Base-by-base conservation (phyloP, 2,329 filamentous ascomycete genomes). In the Apiospora marii region DNA sequence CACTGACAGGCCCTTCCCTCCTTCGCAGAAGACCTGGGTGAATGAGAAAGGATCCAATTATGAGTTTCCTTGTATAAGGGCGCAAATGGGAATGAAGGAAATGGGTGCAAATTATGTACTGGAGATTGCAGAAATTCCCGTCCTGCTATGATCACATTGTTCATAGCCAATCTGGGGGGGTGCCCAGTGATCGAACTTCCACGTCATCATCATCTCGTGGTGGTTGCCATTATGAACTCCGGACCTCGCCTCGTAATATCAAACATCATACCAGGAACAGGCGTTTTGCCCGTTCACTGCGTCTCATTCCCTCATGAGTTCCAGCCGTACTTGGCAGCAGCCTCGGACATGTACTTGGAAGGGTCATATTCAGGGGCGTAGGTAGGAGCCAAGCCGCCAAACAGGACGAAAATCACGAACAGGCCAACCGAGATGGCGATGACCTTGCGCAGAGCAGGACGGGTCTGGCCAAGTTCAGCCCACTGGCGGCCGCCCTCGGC, bases 401-500 rank as follows among this genome's bases (percentile, higher is more conserved):
- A 89, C 27, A 97, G 82, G 76, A 94, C 82, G 83, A 96, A 92
- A 77, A 96, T 83, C 70, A 89, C 84, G 75, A 93, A 82, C 72
- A 94, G 81, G 27, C 89, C 87, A 37, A 88, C 83, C 70, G 87
- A 89, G 74, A 96, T 90, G 77, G 96, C 86, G 75, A 94, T 86
- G 70, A 95, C 82, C 85, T 96, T 95, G 85, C 95, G 93, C 79
- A 93, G 87, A 67, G 91, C 89, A 16, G 95, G 95, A 80, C 92
- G 92, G 76, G 88, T 88, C 78, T 90, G 90, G 73, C 95, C 95
- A 77, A 96, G 95, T 80, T 98, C 95, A 70, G 93, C 92, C 95
- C 95, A 97, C 74, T 92, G 89, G 81, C 94, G 93, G 80, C 88
- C 87, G 71, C 88, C 92, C 77, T 95, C 92, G 74, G 88, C 87